Conservation (phyloP, 1,284 basidiomycete species). For the Irpex sp. region DNA sequence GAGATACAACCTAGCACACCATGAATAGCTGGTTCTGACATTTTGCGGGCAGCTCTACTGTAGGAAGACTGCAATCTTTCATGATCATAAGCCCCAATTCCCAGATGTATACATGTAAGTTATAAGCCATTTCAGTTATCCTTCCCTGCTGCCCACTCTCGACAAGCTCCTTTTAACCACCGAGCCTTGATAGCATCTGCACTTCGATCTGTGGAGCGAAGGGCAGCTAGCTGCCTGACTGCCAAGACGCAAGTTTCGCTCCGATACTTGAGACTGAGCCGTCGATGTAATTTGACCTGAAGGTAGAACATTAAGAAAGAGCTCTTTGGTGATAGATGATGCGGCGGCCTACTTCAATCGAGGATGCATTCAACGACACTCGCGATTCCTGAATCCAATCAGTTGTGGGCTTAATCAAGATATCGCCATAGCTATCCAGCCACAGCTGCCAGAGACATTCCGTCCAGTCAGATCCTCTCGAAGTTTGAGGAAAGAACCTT, state of each 20-base stretch:
- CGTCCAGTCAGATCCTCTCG: constrained; percentile 52
- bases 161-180: constrained; percentile 30
- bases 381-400: constrained; percentile 18
- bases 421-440: constrained; percentile 48
- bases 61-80: too few species aligned
- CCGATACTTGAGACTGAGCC: constrained; percentile 44
- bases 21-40: too few species aligned
- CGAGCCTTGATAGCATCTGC: constrained; percentile 26
- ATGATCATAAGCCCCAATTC: too few species aligned
- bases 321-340: constrained; percentile 5
- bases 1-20: too few species aligned
- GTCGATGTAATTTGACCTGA: constrained; percentile 38
- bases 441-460: constrained; percentile 70
- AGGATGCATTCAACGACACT: constrained; percentile 3
- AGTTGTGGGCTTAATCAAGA: constrained; percentile 23
- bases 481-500: constrained; percentile 43
- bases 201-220: constrained; percentile 20
- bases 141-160: constrained; percentile 20
- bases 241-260: constrained; percentile 53
- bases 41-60: too few species aligned
- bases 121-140: not conserved
- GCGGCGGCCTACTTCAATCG: constrained; percentile 11
- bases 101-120: too few species aligned
- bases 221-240: constrained; percentile 39
- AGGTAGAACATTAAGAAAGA: not conserved